phyloP scores from a whole-genome alignment of 2,329 filamentous ascomycete species.

The Claviceps capensis region DNA sequence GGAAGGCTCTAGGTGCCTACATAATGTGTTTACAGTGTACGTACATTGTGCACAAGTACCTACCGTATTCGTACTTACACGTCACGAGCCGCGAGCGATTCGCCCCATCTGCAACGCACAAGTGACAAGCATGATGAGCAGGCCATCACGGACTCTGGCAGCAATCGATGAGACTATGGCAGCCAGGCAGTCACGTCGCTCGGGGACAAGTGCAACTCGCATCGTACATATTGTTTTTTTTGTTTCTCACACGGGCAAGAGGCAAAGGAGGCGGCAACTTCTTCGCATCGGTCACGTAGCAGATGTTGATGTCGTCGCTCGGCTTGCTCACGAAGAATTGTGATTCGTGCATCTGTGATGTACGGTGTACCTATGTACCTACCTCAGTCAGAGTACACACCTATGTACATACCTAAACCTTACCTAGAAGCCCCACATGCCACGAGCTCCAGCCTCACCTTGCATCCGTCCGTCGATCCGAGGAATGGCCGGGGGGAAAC shows the following conservation, averaged over 20 bases:
- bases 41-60: background rate
- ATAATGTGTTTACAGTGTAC: background rate
- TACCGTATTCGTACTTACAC: background rate
- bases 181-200: background rate
- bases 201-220: background rate
- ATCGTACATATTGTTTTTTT: too few relatives aligned
- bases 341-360: too few relatives aligned
- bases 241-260: background rate
- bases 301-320: too few relatives aligned
- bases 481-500: background rate
- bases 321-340: too few relatives aligned
- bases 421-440: background rate
- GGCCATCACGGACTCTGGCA: background rate
- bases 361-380: too few relatives aligned
- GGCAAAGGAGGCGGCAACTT: background rate
- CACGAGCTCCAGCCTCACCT: too few relatives aligned
- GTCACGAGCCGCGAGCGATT: background rate
- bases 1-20: background rate
- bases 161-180: background rate
- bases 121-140: background rate
- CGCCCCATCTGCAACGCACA: background rate
- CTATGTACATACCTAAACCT: too few relatives aligned
- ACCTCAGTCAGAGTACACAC: too few relatives aligned
- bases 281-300: too few relatives aligned
- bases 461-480: background rate